Conservation (phyloP, 192 early-diverging fungal genomes). For the Gigaspora rosea region DNA sequence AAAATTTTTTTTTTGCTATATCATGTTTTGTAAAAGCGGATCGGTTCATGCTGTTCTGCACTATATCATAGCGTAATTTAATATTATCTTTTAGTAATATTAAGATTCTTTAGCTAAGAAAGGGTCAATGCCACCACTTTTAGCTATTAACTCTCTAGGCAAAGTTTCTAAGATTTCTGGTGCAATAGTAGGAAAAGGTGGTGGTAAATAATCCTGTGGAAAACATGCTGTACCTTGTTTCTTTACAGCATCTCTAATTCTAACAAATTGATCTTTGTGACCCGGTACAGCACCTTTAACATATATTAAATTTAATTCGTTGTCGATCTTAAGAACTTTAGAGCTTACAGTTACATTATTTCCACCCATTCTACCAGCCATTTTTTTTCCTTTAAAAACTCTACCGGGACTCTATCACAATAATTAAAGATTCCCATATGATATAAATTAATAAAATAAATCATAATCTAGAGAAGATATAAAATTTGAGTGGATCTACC, state of each 20-base stretch:
- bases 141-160: too few relatives aligned
- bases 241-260: constrained; percentile 85
- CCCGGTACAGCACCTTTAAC: constrained; percentile 94
- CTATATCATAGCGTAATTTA: too few relatives aligned
- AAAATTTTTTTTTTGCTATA: too few relatives aligned
- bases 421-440: not conserved
- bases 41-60: too few relatives aligned
- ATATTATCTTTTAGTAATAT: too few relatives aligned
- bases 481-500: constrained; percentile 39
- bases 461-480: too few relatives aligned
- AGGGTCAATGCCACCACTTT: too few relatives aligned
- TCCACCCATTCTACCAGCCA: constrained; percentile 95
- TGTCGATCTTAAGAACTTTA: constrained; percentile 87
- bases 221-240: constrained; percentile 65
- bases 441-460: not conserved
- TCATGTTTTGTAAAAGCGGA: too few relatives aligned
- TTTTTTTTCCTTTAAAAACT: constrained; percentile 97
- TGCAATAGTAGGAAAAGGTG: constrained; percentile 69
- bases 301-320: constrained; percentile 82
- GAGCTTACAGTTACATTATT: constrained; percentile 79
- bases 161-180: too few relatives aligned
- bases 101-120: too few relatives aligned
- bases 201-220: constrained; percentile 57
- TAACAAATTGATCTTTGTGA: constrained; percentile 79
- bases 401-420: constrained; percentile 69